A percentile compares a stretch with the other conserved stretches of the same genome.
Evolutionary conservation across 2,329 filamentous ascomycete species (phyloP).

Genomic region (Epichloe festucae): DNA sequence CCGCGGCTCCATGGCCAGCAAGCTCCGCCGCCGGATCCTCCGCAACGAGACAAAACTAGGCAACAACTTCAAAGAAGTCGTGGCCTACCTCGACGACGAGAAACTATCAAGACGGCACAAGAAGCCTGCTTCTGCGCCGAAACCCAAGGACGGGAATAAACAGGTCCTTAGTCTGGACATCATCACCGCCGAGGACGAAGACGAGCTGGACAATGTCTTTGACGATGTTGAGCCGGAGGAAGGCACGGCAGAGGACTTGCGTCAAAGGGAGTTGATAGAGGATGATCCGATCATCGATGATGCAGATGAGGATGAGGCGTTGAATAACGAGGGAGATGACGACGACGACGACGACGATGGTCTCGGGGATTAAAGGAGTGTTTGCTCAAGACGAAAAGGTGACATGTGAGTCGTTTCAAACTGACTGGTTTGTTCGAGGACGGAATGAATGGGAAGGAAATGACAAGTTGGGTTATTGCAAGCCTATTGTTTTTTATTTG

Average conservation of each 20-base stretch:
- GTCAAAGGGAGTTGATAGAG: conserved; percentile 40
- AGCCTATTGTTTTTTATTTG: not conserved
- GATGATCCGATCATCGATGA: conserved; percentile 29
- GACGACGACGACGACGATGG: conserved; percentile 29
- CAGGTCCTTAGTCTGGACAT: conserved; percentile 30
- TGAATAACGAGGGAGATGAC: conserved; percentile 28
- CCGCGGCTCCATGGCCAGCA: conserved; percentile 43
- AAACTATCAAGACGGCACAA: conserved; percentile 37
- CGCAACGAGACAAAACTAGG: conserved; percentile 74
- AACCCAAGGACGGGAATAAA: conserved; percentile 19
- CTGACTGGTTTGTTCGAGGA: not conserved
- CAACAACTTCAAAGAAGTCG: conserved; percentile 71
- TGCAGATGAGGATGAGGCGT: conserved; percentile 19
- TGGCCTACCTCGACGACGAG: conserved; percentile 64
- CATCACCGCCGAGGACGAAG: conserved; percentile 25
- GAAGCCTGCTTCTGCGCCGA: conserved; percentile 18
- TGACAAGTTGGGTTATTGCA: not conserved
- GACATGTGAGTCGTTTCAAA: too few relatives aligned
- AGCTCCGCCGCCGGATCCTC: conserved; percentile 57
- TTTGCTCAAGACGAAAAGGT: too few relatives aligned
- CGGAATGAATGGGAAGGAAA: not conserved
- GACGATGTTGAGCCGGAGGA: conserved; percentile 42
- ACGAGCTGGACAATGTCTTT: conserved; percentile 27
- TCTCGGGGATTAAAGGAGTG: conserved; percentile 27
- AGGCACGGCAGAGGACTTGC: conserved; percentile 44